Evolutionary conservation across 2,329 filamentous ascomycete genomes (phyloP).

Genomic region (Cadophora sp.): DNA sequence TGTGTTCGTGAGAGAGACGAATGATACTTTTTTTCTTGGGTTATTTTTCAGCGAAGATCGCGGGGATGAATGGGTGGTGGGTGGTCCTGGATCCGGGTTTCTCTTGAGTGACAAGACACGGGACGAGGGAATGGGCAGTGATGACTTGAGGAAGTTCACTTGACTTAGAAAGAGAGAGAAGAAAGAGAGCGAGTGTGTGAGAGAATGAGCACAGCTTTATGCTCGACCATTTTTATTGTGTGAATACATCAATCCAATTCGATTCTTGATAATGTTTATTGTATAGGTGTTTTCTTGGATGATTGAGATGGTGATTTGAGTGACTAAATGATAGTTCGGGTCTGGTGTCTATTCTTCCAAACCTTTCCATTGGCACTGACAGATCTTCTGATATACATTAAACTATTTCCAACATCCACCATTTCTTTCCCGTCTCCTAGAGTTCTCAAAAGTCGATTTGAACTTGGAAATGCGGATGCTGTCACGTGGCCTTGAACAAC

Average conservation of each 20-base stretch:
- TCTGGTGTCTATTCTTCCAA: not conserved
- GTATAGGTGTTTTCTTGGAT: not conserved
- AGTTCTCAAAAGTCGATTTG: too few species aligned
- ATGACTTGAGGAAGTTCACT: conserved; percentile 10
- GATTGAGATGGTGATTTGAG: not conserved
- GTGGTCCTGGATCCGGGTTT: too few species aligned
- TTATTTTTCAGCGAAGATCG: not conserved
- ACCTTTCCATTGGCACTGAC: too few species aligned
- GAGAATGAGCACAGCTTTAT: conserved; percentile 25
- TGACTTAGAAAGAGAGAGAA: conserved; percentile 1
- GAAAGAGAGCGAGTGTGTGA: not conserved
- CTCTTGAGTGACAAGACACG: too few species aligned
- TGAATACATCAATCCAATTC: conserved; percentile 33
- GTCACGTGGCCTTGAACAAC: too few species aligned
- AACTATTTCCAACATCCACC: too few species aligned
- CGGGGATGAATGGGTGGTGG: conserved; percentile 13
- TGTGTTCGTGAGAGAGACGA: not conserved
- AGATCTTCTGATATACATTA: too few species aligned
- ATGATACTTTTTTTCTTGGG: conserved; percentile 9
- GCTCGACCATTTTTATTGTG: conserved; percentile 28
- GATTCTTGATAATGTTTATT: conserved; percentile 36
- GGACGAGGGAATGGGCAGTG: too few species aligned
- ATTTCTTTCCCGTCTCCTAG: too few species aligned
- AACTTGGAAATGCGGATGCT: too few species aligned
- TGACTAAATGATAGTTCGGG: not conserved